Percentiles rank a stretch among this genome's conserved stretches.
phyloP scores from a whole-genome alignment of 805 yeast species.

The Candida khao-thaluensis region DNA sequence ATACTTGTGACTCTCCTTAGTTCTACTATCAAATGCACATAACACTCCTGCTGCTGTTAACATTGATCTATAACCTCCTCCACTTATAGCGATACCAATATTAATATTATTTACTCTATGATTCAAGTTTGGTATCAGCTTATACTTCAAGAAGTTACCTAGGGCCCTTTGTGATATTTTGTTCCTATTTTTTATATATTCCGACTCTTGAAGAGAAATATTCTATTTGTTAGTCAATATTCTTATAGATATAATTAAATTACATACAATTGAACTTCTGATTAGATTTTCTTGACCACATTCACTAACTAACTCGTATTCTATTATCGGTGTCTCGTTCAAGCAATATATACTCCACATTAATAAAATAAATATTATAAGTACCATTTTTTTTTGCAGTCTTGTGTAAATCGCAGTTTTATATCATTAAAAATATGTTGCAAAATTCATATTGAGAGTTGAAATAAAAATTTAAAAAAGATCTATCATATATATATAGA shows the following conservation, averaged over 20 bases:
- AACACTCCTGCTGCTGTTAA: conserved; percentile 56
- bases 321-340: background rate
- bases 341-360: too few species aligned
- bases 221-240: too few species aligned
- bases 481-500: conserved; percentile 17
- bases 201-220: conserved; percentile 12
- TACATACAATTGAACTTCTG: conserved; percentile 6
- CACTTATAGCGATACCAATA: conserved; percentile 46
- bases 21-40: conserved; percentile 49
- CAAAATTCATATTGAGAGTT: background rate
- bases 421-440: too few species aligned
- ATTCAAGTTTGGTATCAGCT: conserved; percentile 28
- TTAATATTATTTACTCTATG: conserved; percentile 6
- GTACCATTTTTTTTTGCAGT: background rate
- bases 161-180: conserved; percentile 27
- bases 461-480: conserved; percentile 4
- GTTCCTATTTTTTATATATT: conserved; percentile 28
- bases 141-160: conserved; percentile 16
- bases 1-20: conserved; percentile 19
- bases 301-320: background rate
- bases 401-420: conserved; percentile 5
- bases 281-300: conserved; percentile 4
- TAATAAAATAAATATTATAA: background rate
- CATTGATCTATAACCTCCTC: conserved; percentile 62
- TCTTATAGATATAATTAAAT: too few species aligned